phyloP scores from a whole-genome alignment of 441 rosid species.

The Populus hybrid region DNA sequence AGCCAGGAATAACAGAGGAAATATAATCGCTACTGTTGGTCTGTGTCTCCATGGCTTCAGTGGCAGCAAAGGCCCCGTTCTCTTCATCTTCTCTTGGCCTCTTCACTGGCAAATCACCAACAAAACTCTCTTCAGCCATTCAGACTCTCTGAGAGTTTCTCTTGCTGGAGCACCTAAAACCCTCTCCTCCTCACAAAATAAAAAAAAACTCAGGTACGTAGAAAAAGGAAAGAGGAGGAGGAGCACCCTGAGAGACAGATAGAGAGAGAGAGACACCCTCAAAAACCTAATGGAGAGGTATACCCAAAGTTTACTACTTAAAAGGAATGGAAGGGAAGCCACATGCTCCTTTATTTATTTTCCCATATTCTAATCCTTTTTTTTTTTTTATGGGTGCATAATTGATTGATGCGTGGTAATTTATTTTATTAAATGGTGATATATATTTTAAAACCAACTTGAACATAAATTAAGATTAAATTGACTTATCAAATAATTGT shows the following conservation, averaged over 20 bases:
- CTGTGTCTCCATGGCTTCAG: conserved; percentile 52
- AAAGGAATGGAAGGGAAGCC: conserved; percentile 16
- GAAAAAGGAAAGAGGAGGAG: neutral
- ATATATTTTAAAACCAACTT: no score
- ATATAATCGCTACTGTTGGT: conserved; percentile 34
- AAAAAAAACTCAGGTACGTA: no score
- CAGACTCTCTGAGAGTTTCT: neutral
- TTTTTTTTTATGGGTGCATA: no score
- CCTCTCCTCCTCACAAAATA: neutral
- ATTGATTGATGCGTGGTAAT: no score
- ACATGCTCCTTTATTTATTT: neutral
- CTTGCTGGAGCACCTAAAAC: neutral
- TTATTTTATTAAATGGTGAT: no score
- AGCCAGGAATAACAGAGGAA: conserved; percentile 84
- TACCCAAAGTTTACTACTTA: neutral
- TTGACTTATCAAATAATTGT: no score
- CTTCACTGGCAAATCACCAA: conserved; percentile 56
- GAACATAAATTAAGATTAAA: no score
- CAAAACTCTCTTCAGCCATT: conserved; percentile 49
- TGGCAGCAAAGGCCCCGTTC: conserved; percentile 33
- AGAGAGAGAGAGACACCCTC: neutral
- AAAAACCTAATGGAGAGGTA: neutral
- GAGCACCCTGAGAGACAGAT: neutral
- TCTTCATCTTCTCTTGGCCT: conserved; percentile 68
- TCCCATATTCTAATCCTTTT: neutral